Evolutionary conservation across 768 basidiomycete genomes (phyloP).

Genomic region (Boletus rex-veris): DNA sequence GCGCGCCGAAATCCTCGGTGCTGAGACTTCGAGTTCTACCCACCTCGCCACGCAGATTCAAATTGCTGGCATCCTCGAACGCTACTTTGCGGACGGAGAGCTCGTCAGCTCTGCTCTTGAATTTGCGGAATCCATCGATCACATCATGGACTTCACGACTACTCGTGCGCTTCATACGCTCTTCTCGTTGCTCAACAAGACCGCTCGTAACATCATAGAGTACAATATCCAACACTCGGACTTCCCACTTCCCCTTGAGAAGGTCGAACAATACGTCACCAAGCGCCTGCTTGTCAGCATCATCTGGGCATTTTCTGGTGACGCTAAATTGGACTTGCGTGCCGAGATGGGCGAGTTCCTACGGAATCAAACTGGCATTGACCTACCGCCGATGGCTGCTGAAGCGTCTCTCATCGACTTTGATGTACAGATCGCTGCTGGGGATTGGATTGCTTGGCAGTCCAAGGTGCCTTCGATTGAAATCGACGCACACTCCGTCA

Average conservation of each 20-base stretch:
- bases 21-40: conserved; percentile 52
- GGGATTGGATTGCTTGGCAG: conserved; percentile 92
- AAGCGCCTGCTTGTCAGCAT: conserved; percentile 88
- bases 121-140: conserved; percentile 82
- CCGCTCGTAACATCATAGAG: conserved; percentile 86
- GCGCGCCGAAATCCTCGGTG: conserved; percentile 42
- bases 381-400: conserved; percentile 70
- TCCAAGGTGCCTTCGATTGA: conserved; percentile 90
- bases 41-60: conserved; percentile 74
- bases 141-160: conserved; percentile 98
- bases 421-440: conserved; percentile 83
- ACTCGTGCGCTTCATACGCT: conserved; percentile 92
- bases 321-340: conserved; percentile 86
- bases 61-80: conserved; percentile 69
- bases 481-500: conserved; percentile 94
- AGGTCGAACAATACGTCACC: conserved; percentile 85
- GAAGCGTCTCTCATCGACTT: conserved; percentile 91
- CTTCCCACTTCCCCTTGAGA: conserved; percentile 83
- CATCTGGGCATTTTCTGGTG: conserved; percentile 98
- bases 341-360: conserved; percentile 88
- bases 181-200: conserved; percentile 97
- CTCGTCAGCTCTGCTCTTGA: conserved; percentile 76
- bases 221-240: conserved; percentile 95
- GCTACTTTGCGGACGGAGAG: conserved; percentile 79
- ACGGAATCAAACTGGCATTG: conserved; percentile 80